phyloP scores from a whole-genome alignment of 2,329 filamentous ascomycete genomes.

The Fusarium pseudonygamai region DNA sequence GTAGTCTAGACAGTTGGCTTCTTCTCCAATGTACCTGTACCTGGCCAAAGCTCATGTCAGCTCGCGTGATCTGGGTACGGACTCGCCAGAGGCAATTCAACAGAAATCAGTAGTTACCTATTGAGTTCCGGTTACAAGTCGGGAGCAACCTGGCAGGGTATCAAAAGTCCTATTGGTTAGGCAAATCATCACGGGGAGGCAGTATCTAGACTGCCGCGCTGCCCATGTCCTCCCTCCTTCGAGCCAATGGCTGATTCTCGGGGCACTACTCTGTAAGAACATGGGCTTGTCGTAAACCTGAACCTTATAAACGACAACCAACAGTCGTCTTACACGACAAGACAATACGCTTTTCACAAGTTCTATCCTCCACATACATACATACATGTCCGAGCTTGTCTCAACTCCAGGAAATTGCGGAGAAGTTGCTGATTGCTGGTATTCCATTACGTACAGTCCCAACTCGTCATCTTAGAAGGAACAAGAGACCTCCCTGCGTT shows the following conservation, averaged over 20 bases:
- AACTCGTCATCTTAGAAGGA: slow-evolving; percentile 2
- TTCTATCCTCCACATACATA: not conserved
- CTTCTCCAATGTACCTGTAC: not conserved
- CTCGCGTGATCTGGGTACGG: not conserved
- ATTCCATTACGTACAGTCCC: slow-evolving; percentile 34
- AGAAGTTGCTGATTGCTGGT: slow-evolving; percentile 17
- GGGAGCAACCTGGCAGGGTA: not conserved
- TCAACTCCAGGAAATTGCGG: slow-evolving; percentile 19
- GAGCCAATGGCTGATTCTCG: not conserved
- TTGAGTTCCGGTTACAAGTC: not conserved
- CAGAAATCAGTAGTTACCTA: not conserved
- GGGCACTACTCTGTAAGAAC: not conserved
- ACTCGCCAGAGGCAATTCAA: not conserved
- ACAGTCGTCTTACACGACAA: not conserved
- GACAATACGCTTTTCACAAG: not conserved
- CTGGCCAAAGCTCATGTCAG: slow-evolving; percentile 11
- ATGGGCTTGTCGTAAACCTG: not conserved
- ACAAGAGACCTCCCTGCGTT: slow-evolving; percentile 15
- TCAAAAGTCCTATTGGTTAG: not conserved
- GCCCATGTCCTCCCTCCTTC: not conserved
- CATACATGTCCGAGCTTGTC: slow-evolving; percentile 9
- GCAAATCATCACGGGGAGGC: not conserved
- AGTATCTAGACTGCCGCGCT: not conserved
- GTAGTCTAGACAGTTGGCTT: not conserved
- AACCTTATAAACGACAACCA: not conserved